Base-by-base conservation (phyloP, 202 grass and related monocot species). In the Panicum hallii region DNA sequence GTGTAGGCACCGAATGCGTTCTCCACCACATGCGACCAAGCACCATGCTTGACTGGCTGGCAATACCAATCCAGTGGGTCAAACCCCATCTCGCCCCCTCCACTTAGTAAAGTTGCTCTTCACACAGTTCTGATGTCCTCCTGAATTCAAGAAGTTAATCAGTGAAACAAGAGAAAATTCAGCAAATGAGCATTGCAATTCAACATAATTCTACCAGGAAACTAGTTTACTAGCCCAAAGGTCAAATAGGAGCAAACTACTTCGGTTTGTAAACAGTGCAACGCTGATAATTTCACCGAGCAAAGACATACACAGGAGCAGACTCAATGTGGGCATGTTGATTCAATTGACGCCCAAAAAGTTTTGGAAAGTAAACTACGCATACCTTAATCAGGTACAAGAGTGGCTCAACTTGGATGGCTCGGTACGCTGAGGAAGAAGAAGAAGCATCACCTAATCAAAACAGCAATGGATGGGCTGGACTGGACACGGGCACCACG, bases 1-100 rank as follows among this genome's bases (percentile, higher is more conserved):
- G 97, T 99, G 90, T 99, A 99, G 5, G 75, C 38, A 0, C 97
- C 97, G 30, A 99, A 90, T 17, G 92, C 93, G 26, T 87, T 94
- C 83, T 97, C 92, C 41, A 90, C 79, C 7, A 72, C 73, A 63
- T 68, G 78, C 61, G 95, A 83, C 95, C 95, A 98, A 7, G 70
- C 54, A 42, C 95, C 95, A 64, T 88, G 38, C 79, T 93, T 87
- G 55, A 93, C 87, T 4, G 92, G 95, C 83, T 82, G 90, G 73
- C 95, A 98, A 87, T 98, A 98, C 95, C 92, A 95, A 4, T 92
- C 82, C 82, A 95, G 53, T 15, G 89, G 87, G 41, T 93, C 56
- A 55, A 90, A 91, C 63, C 93, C 97, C 97, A 99, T 99, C 22
- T 75, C 67, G 7, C 26, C 36, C 48, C 30, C 61, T 78, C 71